Conservation (phyloP, 2,329 filamentous ascomycete species). For the Didymella pomorum region DNA sequence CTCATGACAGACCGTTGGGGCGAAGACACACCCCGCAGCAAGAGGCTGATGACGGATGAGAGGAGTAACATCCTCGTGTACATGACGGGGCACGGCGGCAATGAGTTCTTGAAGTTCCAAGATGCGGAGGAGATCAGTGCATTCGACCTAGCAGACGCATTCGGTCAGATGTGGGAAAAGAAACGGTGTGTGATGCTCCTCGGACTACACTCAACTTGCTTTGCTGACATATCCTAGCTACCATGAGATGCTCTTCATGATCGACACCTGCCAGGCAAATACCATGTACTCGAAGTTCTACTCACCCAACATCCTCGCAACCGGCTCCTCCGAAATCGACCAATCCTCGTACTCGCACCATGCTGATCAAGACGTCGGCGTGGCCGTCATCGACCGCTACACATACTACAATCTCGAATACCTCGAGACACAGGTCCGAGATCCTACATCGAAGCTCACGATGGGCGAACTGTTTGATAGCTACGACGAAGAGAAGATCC, state of each 20-base stretch:
- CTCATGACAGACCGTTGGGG: slow-evolving; percentile 93
- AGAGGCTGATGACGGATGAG: slow-evolving; percentile 91
- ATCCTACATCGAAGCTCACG: slow-evolving; percentile 85
- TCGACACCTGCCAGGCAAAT: slow-evolving; percentile 98
- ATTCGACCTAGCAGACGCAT: slow-evolving; percentile 94
- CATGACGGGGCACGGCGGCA: slow-evolving; percentile 98
- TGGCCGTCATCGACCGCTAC: slow-evolving; percentile 80
- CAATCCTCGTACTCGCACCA: slow-evolving; percentile 98
- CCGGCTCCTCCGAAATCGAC: slow-evolving; percentile 93
- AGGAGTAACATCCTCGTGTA: slow-evolving; percentile 97
- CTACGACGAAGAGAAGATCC: slow-evolving; percentile 93
- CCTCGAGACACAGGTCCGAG: slow-evolving; percentile 86
- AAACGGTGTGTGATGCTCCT: slow-evolving; percentile 68
- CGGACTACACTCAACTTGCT: background rate
- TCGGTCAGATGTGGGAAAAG: slow-evolving; percentile 99
- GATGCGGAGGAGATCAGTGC: slow-evolving; percentile 97
- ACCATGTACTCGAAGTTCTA: slow-evolving; percentile 99
- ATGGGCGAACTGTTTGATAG: slow-evolving; percentile 95
- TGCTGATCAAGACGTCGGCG: slow-evolving; percentile 96
- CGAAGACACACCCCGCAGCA: slow-evolving; percentile 93
- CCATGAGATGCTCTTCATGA: slow-evolving; percentile 99
- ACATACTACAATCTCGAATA: slow-evolving; percentile 67
- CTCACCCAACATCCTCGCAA: slow-evolving; percentile 97
- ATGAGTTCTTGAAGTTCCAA: slow-evolving; percentile 98
- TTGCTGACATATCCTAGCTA: slow-evolving; percentile 64